Percentiles rank a stretch among this genome's conserved stretches.
Conservation (phyloP, 176 grass and related monocot species). For the Triticum dicoccoides region DNA sequence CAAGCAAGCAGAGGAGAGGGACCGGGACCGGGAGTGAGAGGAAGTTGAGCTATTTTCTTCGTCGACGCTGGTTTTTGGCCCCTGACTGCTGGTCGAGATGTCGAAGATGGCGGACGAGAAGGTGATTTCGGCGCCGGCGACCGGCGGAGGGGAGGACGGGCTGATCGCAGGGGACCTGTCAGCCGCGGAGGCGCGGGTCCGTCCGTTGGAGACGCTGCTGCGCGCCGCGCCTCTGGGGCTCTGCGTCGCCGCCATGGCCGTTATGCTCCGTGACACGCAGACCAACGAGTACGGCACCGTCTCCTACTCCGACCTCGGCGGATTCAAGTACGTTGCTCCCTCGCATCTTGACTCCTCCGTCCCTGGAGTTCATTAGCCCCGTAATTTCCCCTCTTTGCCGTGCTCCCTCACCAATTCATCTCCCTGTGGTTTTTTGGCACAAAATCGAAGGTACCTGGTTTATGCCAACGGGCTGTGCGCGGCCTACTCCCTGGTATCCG, state of each 20-base stretch:
- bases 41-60: neutral
- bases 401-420: neutral
- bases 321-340: slow-evolving; percentile 58
- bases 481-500: slow-evolving; percentile 68
- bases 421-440: neutral
- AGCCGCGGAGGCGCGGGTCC: neutral
- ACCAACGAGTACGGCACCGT: slow-evolving; percentile 75
- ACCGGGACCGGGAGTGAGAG: neutral
- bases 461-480: slow-evolving; percentile 80
- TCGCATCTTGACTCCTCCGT: neutral
- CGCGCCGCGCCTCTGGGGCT: slow-evolving; percentile 69
- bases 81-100: neutral
- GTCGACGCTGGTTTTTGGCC: neutral
- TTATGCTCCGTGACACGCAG: slow-evolving; percentile 81
- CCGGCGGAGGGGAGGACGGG: neutral
- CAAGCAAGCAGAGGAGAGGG: neutral
- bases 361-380: neutral
- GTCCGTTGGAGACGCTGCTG: slow-evolving; percentile 68
- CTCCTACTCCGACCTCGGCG: slow-evolving; percentile 79
- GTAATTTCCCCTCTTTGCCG: neutral
- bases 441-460: slow-evolving; percentile 63
- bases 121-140: slow-evolving; percentile 16
- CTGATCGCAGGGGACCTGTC: neutral
- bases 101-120: slow-evolving; percentile 60
- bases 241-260: slow-evolving; percentile 69